phyloP scores from a whole-genome alignment of 2,329 filamentous ascomycete genomes.

The Tolypocladium album region DNA sequence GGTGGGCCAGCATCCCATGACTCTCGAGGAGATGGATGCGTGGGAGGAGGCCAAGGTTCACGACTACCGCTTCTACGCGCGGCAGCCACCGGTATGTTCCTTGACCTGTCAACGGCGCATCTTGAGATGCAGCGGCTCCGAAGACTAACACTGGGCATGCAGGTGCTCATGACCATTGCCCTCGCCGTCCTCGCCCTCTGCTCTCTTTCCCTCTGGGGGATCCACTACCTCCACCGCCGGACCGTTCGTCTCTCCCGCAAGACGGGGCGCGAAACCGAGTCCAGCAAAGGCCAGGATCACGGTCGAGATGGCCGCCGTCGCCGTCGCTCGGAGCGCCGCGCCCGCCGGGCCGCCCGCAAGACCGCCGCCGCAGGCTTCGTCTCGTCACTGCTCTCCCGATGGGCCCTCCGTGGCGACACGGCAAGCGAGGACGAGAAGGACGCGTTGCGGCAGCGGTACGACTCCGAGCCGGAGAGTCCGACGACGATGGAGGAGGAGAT shows the following conservation, averaged over 20 bases:
- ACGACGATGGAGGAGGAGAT: slow-evolving; percentile 35
- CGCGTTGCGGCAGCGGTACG: background rate
- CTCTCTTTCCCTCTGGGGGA: slow-evolving; percentile 13
- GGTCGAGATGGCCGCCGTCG: slow-evolving; percentile 8
- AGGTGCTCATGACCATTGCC: slow-evolving; percentile 11
- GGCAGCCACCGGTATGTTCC: slow-evolving; percentile 1
- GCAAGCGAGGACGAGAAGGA: background rate
- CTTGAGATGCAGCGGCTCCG: background rate
- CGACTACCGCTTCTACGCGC: background rate
- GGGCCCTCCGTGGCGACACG: slow-evolving; percentile 1
- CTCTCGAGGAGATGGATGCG: background rate
- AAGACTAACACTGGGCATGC: background rate
- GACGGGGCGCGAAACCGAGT: background rate
- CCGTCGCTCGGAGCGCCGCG: slow-evolving; percentile 15
- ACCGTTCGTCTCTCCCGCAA: slow-evolving; percentile 6
- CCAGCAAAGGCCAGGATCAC: background rate
- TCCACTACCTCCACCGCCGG: slow-evolving; percentile 13
- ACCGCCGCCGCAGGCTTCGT: slow-evolving; percentile 10
- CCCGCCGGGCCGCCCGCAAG: slow-evolving; percentile 12
- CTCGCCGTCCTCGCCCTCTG: slow-evolving; percentile 12
- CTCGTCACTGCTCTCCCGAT: slow-evolving; percentile 15
- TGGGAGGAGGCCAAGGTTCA: background rate
- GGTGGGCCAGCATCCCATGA: background rate
- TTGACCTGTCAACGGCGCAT: background rate
- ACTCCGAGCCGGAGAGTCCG: background rate